Base-by-base conservation (phyloP, 148 eudicot species). In the Dianthus caryophyllus region DNA sequence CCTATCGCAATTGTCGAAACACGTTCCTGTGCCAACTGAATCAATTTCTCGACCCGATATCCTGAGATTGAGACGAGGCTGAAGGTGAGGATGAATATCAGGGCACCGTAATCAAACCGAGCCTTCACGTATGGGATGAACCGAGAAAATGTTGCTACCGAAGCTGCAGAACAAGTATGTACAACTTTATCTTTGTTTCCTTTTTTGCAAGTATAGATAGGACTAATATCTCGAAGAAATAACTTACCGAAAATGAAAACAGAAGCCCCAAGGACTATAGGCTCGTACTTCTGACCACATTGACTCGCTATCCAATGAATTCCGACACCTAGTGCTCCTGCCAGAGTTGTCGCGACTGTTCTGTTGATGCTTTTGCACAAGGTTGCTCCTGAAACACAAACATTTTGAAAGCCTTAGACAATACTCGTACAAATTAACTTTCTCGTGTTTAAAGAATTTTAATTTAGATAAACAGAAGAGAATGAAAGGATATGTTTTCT, bases 31-130 rank as follows among this genome's bases (percentile, higher is more conserved):
- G 97, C 98, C 86, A 90, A 2, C n/a, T 79, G 73, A n/a, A 85
- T 61, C 71, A 93, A 33, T 22, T 86, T 76, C 11, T 87, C 90
- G 4, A 93, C 95, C 0, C 98, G 91, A 30, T 83, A 93, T 16
- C 96, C 95, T 7, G 98, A 93, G 17, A 93, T 79, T 1, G 98
- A 76, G 38, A 93, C 89, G 9, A 93, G 72, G 72, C 87, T 87
- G 80, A 93, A 93, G 27, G 98, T 93, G 65, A 93, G 89, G 75
- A 93, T 87, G 79, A 93, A 93, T 51, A 93, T 85, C 85, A 84
- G n/a, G 10, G 90, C 90, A 16, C 98, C 98, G 46, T 93, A 93
- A 48, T 93, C 98, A 38, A 85, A 93, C 31, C 84, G 74, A 0
- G 88, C 88, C 70, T 93, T 93, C 72, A 93, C 82, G 10, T 76